Base-by-base conservation (phyloP, 768 basidiomycete species). In the Obba rivulosa region DNA sequence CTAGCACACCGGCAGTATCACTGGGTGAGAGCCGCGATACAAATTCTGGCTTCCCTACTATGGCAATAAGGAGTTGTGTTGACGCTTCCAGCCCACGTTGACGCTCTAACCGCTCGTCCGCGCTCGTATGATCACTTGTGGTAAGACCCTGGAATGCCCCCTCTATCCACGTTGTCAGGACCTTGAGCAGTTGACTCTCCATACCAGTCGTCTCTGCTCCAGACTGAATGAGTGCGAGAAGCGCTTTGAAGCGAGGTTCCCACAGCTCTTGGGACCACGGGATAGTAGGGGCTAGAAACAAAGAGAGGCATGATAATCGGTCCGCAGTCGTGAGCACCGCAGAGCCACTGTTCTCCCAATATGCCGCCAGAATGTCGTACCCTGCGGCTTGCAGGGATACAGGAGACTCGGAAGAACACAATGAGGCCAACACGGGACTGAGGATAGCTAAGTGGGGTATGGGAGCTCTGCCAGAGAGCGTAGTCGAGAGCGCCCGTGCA, bases 361-460 rank as follows among this genome's bases (percentile, higher is more conserved):
- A 90, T 2, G 83, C 75, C 13, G 82, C 71, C 44, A 89, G 70
- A 51, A 88, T 79, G 49, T 90, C 87, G 55, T 74, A 87, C 1
- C 87, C 88, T 0, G 80, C 75, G 8, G 76, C 76, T 57, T 87
- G 85, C 3, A 89, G 52, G 0, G 79, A 66, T 0, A 71, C 52
- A 1, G 85, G 84, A 0, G 76, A 72, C 16, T 78, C 72, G 5
- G 65, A 45, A 34, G 70, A 63, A 60, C 87, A 89, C 10, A 90
- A 69, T 1, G 76, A 71, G 7, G 72, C 71, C 2, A 88, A 68
- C 45, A 90, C 73, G 13, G 83, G 80, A 46, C 74, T 77, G 13
- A 89, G 66, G n/a, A 61, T 51, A 21, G 76, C 68, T 21, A 73
- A 66, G 34, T 69, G 73, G 21, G 85, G 84, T 25, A 79, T 66